Percentiles rank a stretch among this genome's conserved stretches.
Conservation (phyloP, 1,284 basidiomycete species). For the Macrocystidia cucumis region DNA sequence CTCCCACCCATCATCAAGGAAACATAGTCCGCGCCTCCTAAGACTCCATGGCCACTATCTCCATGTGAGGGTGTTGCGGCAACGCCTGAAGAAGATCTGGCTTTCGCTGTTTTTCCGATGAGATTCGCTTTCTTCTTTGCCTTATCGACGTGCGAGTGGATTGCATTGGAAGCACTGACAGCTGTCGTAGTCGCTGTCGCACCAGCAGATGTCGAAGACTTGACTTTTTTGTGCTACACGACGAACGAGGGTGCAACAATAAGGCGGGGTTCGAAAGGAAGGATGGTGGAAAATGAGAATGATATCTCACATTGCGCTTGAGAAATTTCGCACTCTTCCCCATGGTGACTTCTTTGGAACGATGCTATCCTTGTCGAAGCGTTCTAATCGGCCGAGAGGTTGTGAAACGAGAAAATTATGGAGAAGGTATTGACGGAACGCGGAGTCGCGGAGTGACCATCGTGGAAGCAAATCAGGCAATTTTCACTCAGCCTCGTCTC, state of each 20-base stretch:
- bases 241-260: not conserved
- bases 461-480: not conserved
- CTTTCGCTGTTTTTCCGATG: constrained; percentile 32
- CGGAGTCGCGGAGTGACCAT: not conserved
- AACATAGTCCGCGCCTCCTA: constrained; percentile 75
- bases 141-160: constrained; percentile 21
- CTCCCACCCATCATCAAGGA: constrained; percentile 63
- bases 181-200: constrained; percentile 7
- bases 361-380: not conserved
- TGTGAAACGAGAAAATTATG: too few species aligned
- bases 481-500: not conserved
- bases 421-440: too few species aligned
- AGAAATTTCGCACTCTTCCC: constrained; percentile 43
- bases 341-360: constrained; percentile 19
- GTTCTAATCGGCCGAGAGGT: too few species aligned
- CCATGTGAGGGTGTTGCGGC: constrained; percentile 18
- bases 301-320: constrained; percentile 32
- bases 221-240: constrained; percentile 27
- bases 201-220: constrained; percentile 15
- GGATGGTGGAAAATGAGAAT: not conserved
- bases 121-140: constrained; percentile 41
- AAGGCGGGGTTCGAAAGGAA: not conserved
- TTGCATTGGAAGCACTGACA: constrained; percentile 11
- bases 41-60: constrained; percentile 39
- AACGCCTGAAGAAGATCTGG: too few species aligned